These are phyloP conservation scores for Globisporangium camurandrum DNA, from an alignment of 352 stramenopile species.

Conservation along the genomic window DNA sequence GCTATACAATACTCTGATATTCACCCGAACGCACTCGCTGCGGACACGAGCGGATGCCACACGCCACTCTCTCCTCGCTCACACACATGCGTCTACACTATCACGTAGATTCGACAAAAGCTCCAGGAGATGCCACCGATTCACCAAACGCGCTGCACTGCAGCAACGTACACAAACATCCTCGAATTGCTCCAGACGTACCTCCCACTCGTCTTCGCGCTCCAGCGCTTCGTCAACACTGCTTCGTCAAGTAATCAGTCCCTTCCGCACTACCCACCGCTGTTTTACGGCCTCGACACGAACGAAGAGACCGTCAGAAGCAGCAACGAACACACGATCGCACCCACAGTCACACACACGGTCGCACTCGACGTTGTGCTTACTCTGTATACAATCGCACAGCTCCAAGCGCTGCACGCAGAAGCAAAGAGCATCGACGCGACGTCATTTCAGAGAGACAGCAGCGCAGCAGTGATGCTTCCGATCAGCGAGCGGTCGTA, in stretches of 20 bases:
- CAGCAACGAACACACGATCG: too few relatives aligned
- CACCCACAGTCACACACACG: constrained; percentile 11
- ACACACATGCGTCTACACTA: not conserved
- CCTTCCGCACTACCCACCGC: constrained; percentile 32
- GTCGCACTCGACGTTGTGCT: constrained; percentile 30
- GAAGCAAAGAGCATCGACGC: constrained; percentile 19
- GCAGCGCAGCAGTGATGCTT: constrained; percentile 7
- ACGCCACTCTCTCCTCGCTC: not conserved
- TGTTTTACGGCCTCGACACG: constrained; percentile 40
- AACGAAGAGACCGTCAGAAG: constrained; percentile 20
- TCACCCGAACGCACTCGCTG: not conserved
- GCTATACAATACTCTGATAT: too few relatives aligned
- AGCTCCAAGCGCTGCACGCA: constrained; percentile 24
- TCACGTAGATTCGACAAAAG: constrained; percentile 33
- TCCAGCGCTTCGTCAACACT: constrained; percentile 17
- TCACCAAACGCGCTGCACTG: constrained; percentile 15
- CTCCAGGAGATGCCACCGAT: constrained; percentile 34
- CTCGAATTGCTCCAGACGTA: constrained; percentile 38
- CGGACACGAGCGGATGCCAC: not conserved
- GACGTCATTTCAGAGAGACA: constrained; percentile 6
- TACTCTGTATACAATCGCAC: constrained; percentile 24
- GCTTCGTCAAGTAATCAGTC: not conserved
- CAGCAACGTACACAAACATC: constrained; percentile 15
- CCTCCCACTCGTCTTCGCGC: constrained; percentile 26
- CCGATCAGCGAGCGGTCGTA: constrained; percentile 25